Evolutionary conservation across 176 grass and related monocot genomes (phyloP).

Genomic region (Musa itinerans): DNA sequence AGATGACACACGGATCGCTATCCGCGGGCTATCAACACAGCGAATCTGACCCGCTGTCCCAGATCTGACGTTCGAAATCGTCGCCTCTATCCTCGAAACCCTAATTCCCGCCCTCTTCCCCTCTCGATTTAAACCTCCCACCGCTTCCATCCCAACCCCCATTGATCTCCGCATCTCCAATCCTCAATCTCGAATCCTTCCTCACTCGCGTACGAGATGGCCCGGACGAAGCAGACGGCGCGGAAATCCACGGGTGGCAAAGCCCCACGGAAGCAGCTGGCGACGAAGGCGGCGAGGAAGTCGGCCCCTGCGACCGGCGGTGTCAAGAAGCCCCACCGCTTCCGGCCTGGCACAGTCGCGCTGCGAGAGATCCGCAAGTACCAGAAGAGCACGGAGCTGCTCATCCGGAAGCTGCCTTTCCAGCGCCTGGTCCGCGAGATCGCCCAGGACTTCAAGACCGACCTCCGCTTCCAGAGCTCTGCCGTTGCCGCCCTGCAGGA

Average conservation of each 20-base stretch:
- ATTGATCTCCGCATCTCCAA: neutral
- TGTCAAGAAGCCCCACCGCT: constrained; percentile 24
- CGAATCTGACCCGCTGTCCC: no score
- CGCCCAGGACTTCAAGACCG: constrained; percentile 24
- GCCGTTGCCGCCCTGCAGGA: constrained; percentile 19
- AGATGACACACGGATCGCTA: no score
- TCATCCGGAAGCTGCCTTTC: constrained; percentile 22
- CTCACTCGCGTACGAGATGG: neutral
- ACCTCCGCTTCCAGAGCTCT: constrained; percentile 27
- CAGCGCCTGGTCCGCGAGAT: constrained; percentile 25
- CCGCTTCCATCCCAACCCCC: no score
- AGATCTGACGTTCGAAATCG: no score
- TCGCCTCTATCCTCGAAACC: no score
- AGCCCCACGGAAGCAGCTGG: constrained; percentile 23
- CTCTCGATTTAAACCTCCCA: no score
- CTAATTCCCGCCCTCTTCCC: no score
- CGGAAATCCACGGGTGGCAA: constrained; percentile 26
- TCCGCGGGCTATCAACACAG: no score
- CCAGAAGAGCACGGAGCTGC: constrained; percentile 25
- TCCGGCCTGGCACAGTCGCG: constrained; percentile 23
- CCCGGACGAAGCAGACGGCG: constrained; percentile 25
- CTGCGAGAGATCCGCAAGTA: constrained; percentile 28
- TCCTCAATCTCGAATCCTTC: neutral
- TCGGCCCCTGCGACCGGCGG: constrained; percentile 25
- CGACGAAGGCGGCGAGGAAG: constrained; percentile 25